phyloP scores from a whole-genome alignment of 768 basidiomycete genomes.

The Boletus subcaerulescens region DNA sequence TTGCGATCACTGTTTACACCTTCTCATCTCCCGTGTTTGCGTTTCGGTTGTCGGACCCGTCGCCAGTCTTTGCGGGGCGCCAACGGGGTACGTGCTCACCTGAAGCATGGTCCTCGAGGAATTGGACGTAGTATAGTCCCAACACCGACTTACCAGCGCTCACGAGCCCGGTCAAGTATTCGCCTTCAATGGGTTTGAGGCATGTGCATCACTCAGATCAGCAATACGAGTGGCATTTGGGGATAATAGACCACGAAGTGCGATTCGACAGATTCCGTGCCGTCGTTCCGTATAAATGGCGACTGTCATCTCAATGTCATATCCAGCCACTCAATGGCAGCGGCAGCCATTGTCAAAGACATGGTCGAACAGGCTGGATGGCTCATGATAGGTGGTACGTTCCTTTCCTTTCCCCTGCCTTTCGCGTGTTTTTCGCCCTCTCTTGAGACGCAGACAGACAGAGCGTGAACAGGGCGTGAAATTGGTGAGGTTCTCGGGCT shows the following conservation, averaged over 20 bases:
- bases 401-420: neutral
- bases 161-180: slow-evolving; percentile 43
- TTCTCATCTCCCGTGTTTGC: slow-evolving; percentile 23
- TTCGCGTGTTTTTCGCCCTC: neutral
- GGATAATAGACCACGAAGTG: slow-evolving; percentile 40
- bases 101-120: slow-evolving; percentile 33
- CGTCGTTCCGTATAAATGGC: slow-evolving; percentile 53
- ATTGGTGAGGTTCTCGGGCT: too few species aligned
- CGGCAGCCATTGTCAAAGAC: slow-evolving; percentile 48
- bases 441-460: too few species aligned
- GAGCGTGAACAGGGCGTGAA: too few species aligned
- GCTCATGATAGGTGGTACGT: slow-evolving; percentile 63
- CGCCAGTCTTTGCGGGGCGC: slow-evolving; percentile 23
- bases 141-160: slow-evolving; percentile 36
- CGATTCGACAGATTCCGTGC: slow-evolving; percentile 52
- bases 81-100: slow-evolving; percentile 34
- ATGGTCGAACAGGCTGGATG: slow-evolving; percentile 68
- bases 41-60: slow-evolving; percentile 18
- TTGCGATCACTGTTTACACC: slow-evolving; percentile 30
- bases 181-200: slow-evolving; percentile 51
- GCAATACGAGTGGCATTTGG: slow-evolving; percentile 65
- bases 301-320: slow-evolving; percentile 44
- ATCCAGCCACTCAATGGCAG: slow-evolving; percentile 39
- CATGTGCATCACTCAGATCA: slow-evolving; percentile 62
- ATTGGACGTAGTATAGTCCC: slow-evolving; percentile 41